phyloP scores from a whole-genome alignment of 202 grass and related monocot species.

The Zoysia matrella region DNA sequence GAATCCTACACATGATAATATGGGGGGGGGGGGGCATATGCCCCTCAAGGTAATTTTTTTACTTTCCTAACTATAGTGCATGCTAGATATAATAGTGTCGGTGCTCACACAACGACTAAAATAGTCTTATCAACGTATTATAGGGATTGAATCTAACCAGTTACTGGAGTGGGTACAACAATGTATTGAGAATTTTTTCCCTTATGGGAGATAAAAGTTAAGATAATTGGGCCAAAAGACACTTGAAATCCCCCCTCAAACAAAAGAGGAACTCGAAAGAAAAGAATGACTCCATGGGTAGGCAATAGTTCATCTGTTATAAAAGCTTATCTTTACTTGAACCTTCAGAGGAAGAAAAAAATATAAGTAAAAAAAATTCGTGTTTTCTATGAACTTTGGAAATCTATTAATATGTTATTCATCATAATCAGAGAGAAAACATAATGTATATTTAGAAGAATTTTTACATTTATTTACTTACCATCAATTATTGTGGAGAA shows the following conservation, averaged over 20 bases:
- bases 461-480: background rate
- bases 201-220: background rate
- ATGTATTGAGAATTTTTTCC: background rate
- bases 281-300: constrained; percentile 28
- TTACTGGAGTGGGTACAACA: background rate
- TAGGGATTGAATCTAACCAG: background rate
- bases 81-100: background rate
- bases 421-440: background rate
- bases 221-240: background rate
- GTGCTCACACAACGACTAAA: background rate
- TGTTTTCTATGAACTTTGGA: no score
- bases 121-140: no score
- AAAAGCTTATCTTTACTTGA: background rate
- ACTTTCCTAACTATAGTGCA: no score
- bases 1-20: no score
- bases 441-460: background rate
- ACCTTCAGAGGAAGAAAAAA: background rate
- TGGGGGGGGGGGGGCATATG: no score
- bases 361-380: no score
- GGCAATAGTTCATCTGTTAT: background rate
- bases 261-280: constrained; percentile 18
- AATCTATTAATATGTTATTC: background rate
- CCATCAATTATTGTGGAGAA: background rate
- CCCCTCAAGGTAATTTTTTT: no score
- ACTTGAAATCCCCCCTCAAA: background rate